Base-by-base conservation (phyloP, 1,284 basidiomycete genomes). In the Heterobasidion occidentale region DNA sequence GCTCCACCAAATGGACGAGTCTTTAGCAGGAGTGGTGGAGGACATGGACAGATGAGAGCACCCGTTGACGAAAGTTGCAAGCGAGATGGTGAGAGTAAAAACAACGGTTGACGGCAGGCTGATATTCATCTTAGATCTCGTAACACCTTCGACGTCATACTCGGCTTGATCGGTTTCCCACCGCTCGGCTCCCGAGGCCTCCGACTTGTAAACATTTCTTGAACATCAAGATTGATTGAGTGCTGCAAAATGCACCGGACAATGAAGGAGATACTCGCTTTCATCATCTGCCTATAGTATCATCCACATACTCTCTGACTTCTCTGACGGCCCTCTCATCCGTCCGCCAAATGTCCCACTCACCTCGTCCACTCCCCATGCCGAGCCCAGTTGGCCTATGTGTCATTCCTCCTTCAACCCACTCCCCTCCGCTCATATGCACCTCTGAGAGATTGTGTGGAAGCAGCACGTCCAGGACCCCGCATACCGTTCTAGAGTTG, bases 271-370 rank as follows among this genome's bases (percentile, higher is more conserved):
- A 27, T 27, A 27, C 27, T 27, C 27, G 27, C 27, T 6, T 42
- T 42, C 38, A 12, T 8, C 38, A n/a, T 11, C 11, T 3, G n/a
- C 38, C 38, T 42, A 27, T 5, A 27, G 5, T 27, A 27, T 56
- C 63, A 61, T 84, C 80, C 8, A 74, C 71, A 27, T 79, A 70
- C 19, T 68, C 63, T 62, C 78, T 76, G 51, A 89, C 81, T 55
- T 74, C 72, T 47, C 73, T 70, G 12, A 90, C 72, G 35, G 69
- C 71, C n/a, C 74, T 69, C 60, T 76, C 74, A 46, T 75, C 74
- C 7, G 88, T 86, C 42, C 71, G 70, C 87, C 86, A 91, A 1
- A 88, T 65, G 0, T 71, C 70, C 88, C 87, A 89, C 59, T 87
- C 85, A 2, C 73, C 70, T 6, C 72, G 75, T 44, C 74, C 77